Conservation (phyloP, 2,329 filamentous ascomycete species). For the Stachybotrys echinatus region DNA sequence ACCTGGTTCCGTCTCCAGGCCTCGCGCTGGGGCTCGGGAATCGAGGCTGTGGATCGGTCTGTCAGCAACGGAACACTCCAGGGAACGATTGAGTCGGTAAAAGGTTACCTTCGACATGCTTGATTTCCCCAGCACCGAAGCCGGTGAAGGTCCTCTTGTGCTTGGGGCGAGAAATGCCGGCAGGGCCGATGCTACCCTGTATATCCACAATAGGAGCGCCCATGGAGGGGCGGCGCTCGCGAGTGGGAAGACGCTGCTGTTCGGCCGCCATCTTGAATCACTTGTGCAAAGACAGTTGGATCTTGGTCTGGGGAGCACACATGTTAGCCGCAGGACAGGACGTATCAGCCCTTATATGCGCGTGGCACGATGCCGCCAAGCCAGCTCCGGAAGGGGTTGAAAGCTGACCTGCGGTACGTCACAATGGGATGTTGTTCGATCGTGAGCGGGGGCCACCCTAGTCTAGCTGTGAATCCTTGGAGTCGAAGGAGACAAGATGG, state of each 20-base stretch:
- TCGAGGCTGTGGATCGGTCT: conserved; percentile 49
- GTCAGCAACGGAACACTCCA: conserved; percentile 1
- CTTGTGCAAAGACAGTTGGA: not conserved
- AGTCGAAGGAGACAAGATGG: not conserved
- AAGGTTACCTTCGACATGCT: conserved; percentile 75
- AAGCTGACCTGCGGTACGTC: not conserved
- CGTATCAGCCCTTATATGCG: not conserved
- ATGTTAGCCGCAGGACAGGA: not conserved
- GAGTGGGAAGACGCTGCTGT: conserved; percentile 38
- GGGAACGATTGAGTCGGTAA: conserved; percentile 1
- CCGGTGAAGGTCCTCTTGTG: conserved; percentile 97
- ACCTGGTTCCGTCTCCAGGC: conserved; percentile 65
- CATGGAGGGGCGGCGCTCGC: conserved; percentile 77
- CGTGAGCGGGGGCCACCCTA: not conserved
- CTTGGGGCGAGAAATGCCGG: conserved; percentile 82
- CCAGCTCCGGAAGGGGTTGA: not conserved
- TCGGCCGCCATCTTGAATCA: conserved; percentile 26
- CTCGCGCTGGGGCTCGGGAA: conserved; percentile 82
- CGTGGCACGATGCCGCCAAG: not conserved
- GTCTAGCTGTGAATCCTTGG: not conserved
- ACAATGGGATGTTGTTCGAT: not conserved
- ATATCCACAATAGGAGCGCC: conserved; percentile 83
- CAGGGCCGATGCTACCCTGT: conserved; percentile 77
- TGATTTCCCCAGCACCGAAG: conserved; percentile 86
- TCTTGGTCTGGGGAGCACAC: not conserved